These are phyloP conservation scores for Guyanaporus albipodus DNA, from an alignment of 768 basidiomycete species.

Conservation along the genomic window DNA sequence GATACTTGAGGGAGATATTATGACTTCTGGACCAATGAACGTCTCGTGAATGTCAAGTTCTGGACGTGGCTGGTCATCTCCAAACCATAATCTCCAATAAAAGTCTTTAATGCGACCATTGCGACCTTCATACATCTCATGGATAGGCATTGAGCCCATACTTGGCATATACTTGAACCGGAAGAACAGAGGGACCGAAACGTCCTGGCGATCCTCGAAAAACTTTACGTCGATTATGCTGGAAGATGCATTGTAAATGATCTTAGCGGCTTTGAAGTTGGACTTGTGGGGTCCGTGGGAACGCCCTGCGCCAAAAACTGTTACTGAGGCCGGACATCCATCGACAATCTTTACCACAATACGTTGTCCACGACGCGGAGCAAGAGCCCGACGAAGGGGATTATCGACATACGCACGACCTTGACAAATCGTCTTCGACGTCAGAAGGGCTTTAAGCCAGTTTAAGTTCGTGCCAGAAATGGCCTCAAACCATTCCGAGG, in stretches of 20 bases:
- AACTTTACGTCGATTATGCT: conserved; percentile 67
- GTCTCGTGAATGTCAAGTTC: conserved; percentile 75
- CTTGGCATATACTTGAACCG: conserved; percentile 85
- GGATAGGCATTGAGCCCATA: conserved; percentile 87
- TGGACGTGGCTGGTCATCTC: conserved; percentile 75
- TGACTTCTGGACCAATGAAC: conserved; percentile 84
- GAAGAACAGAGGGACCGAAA: conserved; percentile 75
- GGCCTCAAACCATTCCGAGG: conserved; percentile 74
- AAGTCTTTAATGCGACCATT: conserved; percentile 93
- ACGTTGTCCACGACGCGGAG: conserved; percentile 76
- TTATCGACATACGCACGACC: conserved; percentile 85
- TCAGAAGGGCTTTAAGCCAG: conserved; percentile 86
- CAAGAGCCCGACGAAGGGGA: conserved; percentile 81
- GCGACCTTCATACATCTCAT: conserved; percentile 78
- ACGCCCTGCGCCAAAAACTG: conserved; percentile 73
- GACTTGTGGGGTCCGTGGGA: conserved; percentile 70
- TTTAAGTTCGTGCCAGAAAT: conserved; percentile 77
- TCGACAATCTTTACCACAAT: conserved; percentile 55
- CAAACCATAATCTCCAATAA: conserved; percentile 99
- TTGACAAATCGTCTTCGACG: conserved; percentile 81
- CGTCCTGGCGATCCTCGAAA: conserved; percentile 76
- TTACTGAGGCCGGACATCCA: conserved; percentile 53
- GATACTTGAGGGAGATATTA: conserved; percentile 69
- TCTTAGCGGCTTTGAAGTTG: conserved; percentile 80
- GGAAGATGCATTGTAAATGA: conserved; percentile 51